phyloP scores from a whole-genome alignment of 352 stramenopile species.

The Thraustotheca clavata region DNA sequence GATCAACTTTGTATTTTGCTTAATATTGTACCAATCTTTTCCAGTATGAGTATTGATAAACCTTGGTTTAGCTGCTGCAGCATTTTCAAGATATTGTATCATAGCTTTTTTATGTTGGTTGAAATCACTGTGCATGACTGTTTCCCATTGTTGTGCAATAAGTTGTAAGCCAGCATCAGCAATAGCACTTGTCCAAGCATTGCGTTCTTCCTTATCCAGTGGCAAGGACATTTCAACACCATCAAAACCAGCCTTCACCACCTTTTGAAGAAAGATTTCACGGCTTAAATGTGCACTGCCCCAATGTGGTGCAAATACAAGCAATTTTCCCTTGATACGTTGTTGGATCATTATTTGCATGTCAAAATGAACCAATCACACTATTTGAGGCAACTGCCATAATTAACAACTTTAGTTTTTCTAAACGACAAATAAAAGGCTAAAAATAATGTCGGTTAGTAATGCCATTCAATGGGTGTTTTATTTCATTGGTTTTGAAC shows the following conservation, averaged over 20 bases:
- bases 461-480: not conserved
- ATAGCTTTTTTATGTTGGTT: slow-evolving; percentile 4
- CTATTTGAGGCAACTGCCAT: not conserved
- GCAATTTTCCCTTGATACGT: not conserved
- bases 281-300: slow-evolving; percentile 2
- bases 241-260: slow-evolving; percentile 11
- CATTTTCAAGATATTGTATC: slow-evolving; percentile 2
- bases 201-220: slow-evolving; percentile 3
- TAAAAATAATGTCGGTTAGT: not conserved
- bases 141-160: slow-evolving; percentile 20
- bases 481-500: slow-evolving; percentile 1
- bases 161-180: slow-evolving; percentile 1
- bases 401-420: not conserved
- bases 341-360: not conserved
- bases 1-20: slow-evolving; percentile 10
- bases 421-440: not conserved
- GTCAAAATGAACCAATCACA: not conserved
- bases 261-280: slow-evolving; percentile 11
- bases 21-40: slow-evolving; percentile 19
- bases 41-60: slow-evolving; percentile 21
- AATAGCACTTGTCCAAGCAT: slow-evolving; percentile 1
- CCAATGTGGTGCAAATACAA: slow-evolving; percentile 18
- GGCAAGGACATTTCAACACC: slow-evolving; percentile 20
- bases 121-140: slow-evolving; percentile 8
- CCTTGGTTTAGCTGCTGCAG: not conserved